Evolutionary conservation across 768 basidiomycete species (phyloP).

Genomic region (Dentipellis sp.): DNA sequence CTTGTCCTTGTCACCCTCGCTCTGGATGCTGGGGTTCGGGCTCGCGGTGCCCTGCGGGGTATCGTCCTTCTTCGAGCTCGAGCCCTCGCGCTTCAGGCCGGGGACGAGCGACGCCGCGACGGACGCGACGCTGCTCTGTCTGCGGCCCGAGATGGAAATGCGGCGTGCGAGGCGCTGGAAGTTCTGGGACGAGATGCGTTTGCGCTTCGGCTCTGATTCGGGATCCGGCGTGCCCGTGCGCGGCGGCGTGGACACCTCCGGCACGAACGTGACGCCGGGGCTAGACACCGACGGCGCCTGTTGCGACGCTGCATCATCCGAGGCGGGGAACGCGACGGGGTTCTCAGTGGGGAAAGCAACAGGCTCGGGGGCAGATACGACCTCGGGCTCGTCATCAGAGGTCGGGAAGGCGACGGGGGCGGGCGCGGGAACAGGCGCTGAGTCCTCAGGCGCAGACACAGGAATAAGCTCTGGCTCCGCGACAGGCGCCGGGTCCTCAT

Average conservation of each 20-base stretch:
- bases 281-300: slow-evolving; percentile 22
- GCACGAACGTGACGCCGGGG: slow-evolving; percentile 61
- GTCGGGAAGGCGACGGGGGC: slow-evolving; percentile 26
- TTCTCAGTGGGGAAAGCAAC: slow-evolving; percentile 17
- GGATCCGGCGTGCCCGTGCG: slow-evolving; percentile 67
- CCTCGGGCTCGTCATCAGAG: slow-evolving; percentile 16
- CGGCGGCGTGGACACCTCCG: slow-evolving; percentile 44
- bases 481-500: slow-evolving; percentile 4
- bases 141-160: slow-evolving; percentile 57
- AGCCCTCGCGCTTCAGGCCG: slow-evolving; percentile 39
- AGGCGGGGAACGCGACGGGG: slow-evolving; percentile 24
- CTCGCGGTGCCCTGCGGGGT: slow-evolving; percentile 32
- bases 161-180: slow-evolving; percentile 73
- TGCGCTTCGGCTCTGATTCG: slow-evolving; percentile 69
- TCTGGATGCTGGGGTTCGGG: slow-evolving; percentile 43
- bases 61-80: slow-evolving; percentile 12
- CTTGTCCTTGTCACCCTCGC: slow-evolving; percentile 38
- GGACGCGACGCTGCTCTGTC: slow-evolving; percentile 35
- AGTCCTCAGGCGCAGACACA: slow-evolving; percentile 15
- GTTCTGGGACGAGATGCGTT: slow-evolving; percentile 77
- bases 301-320: slow-evolving; percentile 22
- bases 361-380: slow-evolving; percentile 26
- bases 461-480: slow-evolving; percentile 9
- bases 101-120: slow-evolving; percentile 40
- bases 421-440: slow-evolving; percentile 18